Conservation (phyloP, 768 basidiomycete genomes). For the Agrocybe chaxingu region DNA sequence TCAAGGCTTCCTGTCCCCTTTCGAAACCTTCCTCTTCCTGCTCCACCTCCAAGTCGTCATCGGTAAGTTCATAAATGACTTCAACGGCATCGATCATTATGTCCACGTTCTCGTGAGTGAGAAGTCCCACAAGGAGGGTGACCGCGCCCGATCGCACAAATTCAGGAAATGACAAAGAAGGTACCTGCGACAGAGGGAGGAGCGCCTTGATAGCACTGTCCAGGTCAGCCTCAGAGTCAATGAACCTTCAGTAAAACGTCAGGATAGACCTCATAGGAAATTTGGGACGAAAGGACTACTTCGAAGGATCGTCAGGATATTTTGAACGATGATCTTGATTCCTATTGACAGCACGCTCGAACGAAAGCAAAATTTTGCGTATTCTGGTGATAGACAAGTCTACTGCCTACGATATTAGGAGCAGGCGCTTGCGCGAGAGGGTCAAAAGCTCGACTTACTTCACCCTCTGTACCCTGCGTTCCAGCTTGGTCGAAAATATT, state of each 20-base stretch:
- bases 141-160: slow-evolving; percentile 75
- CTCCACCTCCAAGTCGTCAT: slow-evolving; percentile 90
- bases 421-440: not conserved
- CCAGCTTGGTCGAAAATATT: slow-evolving; percentile 86
- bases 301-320: slow-evolving; percentile 87
- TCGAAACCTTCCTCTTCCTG: slow-evolving; percentile 62
- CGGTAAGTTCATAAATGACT: slow-evolving; percentile 89
- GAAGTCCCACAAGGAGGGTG: slow-evolving; percentile 70
- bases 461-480: slow-evolving; percentile 59
- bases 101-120: slow-evolving; percentile 95
- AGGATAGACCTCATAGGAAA: not conserved
- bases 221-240: slow-evolving; percentile 96
- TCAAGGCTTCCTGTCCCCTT: slow-evolving; percentile 63
- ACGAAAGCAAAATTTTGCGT: slow-evolving; percentile 68
- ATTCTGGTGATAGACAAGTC: slow-evolving; percentile 68
- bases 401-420: slow-evolving; percentile 42
- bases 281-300: slow-evolving; percentile 41
- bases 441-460: slow-evolving; percentile 44
- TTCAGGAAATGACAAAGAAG: slow-evolving; percentile 84
- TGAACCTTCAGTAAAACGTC: slow-evolving; percentile 61
- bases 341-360: slow-evolving; percentile 89
- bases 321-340: slow-evolving; percentile 98
- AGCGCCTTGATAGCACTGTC: slow-evolving; percentile 84
- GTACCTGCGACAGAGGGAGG: slow-evolving; percentile 84
- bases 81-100: slow-evolving; percentile 96